A percentile compares a stretch with the other conserved stretches of the same genome.
phyloP scores from a whole-genome alignment of 2,329 filamentous ascomycete species.

The Didymella exigua region DNA sequence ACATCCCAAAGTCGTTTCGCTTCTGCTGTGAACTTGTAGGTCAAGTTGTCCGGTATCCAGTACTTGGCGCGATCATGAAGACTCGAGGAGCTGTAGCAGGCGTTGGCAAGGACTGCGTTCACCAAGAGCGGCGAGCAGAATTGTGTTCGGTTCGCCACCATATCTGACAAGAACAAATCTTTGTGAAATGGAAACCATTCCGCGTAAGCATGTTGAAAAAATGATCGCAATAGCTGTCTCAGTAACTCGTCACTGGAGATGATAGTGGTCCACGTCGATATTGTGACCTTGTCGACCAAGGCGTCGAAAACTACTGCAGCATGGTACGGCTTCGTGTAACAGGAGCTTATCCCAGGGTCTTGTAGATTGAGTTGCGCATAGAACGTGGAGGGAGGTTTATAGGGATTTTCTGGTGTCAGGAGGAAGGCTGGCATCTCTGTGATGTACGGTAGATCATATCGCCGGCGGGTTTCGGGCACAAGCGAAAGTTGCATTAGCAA shows the following conservation, averaged over 20 bases:
- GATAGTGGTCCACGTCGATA: constrained; percentile 3
- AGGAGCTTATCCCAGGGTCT: background rate
- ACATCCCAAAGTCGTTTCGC: constrained; percentile 21
- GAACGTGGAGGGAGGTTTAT: background rate
- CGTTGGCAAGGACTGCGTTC: constrained; percentile 7
- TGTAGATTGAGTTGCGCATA: background rate
- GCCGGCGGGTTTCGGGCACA: constrained; percentile 17
- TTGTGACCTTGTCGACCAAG: background rate
- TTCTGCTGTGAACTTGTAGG: constrained; percentile 18
- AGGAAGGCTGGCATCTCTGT: background rate
- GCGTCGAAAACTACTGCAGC: background rate
- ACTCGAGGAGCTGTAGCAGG: background rate
- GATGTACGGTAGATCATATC: constrained; percentile 25
- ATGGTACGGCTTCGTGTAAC: constrained; percentile 4
- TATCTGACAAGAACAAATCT: constrained; percentile 2
- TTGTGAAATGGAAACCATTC: constrained; percentile 5
- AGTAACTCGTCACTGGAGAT: background rate
- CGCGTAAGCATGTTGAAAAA: constrained; percentile 1
- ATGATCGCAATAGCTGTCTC: background rate
- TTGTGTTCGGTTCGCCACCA: background rate
- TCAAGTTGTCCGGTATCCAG: constrained; percentile 18
- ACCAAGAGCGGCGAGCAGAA: constrained; percentile 9
- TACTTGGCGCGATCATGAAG: constrained; percentile 6
- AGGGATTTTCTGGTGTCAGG: background rate
- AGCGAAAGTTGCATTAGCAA: constrained; percentile 21